These are phyloP conservation scores for Ogataea salicorniae DNA, from an alignment of 805 yeast genomes.

Conservation along the genomic window DNA sequence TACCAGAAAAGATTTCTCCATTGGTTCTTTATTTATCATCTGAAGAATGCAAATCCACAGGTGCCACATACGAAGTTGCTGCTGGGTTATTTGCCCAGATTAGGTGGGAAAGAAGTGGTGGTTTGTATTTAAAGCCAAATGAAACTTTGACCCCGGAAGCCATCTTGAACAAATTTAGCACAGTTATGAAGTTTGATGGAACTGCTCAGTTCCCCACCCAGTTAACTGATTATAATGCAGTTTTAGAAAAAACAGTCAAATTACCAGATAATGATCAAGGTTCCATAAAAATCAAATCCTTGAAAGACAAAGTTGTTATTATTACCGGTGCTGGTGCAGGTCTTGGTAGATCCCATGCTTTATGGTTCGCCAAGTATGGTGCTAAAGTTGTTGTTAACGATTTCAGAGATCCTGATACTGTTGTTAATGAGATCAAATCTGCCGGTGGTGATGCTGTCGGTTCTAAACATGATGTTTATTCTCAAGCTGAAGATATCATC, in stretches of 20 bases:
- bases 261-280: slow-evolving; percentile 59
- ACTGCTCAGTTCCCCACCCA: slow-evolving; percentile 62
- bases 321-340: slow-evolving; percentile 97
- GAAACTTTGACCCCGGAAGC: slow-evolving; percentile 79
- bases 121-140: slow-evolving; percentile 78
- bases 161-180: slow-evolving; percentile 60
- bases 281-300: slow-evolving; percentile 42
- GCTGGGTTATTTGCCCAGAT: slow-evolving; percentile 91
- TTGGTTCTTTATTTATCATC: slow-evolving; percentile 77
- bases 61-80: slow-evolving; percentile 85
- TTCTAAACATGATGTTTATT: slow-evolving; percentile 76
- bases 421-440: slow-evolving; percentile 67
- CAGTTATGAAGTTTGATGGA: slow-evolving; percentile 57
- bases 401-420: slow-evolving; percentile 65
- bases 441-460: slow-evolving; percentile 74
- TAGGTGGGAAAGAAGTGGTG: slow-evolving; percentile 92
- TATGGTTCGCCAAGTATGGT: slow-evolving; percentile 80
- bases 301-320: slow-evolving; percentile 80
- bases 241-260: slow-evolving; percentile 47
- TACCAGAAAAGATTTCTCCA: slow-evolving; percentile 90
- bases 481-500: slow-evolving; percentile 68
- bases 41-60: slow-evolving; percentile 55
- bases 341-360: slow-evolving; percentile 86
- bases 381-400: slow-evolving; percentile 95
- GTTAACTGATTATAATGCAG: slow-evolving; percentile 63